A percentile compares a stretch with the other conserved stretches of the same genome.
phyloP scores from a whole-genome alignment of 106 monocot species.

The Platanthera zijinensis region DNA sequence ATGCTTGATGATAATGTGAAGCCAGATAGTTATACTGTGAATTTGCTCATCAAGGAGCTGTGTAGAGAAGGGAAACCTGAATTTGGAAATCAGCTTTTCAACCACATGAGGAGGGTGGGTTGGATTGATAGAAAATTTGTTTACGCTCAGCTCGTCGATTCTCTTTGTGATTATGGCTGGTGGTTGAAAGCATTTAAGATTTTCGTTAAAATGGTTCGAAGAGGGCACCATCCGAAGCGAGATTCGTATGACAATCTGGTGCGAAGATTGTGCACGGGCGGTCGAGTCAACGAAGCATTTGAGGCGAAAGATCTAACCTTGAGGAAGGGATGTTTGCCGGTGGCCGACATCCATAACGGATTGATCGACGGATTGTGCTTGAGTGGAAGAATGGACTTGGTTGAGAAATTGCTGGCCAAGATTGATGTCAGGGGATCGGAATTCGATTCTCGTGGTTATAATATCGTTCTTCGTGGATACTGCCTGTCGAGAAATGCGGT shows the following conservation, averaged over 20 bases:
- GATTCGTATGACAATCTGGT: constrained; percentile 8
- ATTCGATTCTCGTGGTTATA: not conserved
- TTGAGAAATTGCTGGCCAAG: constrained; percentile 8
- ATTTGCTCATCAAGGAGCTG: constrained; percentile 16
- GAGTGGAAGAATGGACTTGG: constrained; percentile 11
- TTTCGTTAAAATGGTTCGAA: constrained; percentile 17
- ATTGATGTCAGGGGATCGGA: not conserved
- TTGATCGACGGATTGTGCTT: constrained; percentile 14
- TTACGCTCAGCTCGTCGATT: constrained; percentile 15
- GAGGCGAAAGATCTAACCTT: constrained; percentile 12
- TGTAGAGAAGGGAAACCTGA: constrained; percentile 21
- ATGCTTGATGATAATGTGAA: constrained; percentile 13
- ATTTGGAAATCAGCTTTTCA: constrained; percentile 19
- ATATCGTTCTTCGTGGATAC: constrained; percentile 14
- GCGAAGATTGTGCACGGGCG: constrained; percentile 4
- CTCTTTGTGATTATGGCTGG: constrained; percentile 12
- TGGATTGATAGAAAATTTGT: constrained; percentile 18
- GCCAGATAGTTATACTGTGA: constrained; percentile 23
- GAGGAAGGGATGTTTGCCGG: constrained; percentile 7
- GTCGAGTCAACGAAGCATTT: constrained; percentile 13
- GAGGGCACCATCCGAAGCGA: constrained; percentile 18
- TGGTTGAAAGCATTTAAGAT: constrained; percentile 19
- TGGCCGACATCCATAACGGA: constrained; percentile 12
- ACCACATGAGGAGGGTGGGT: constrained; percentile 13
- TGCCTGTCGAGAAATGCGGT: constrained; percentile 10